Base-by-base conservation (phyloP, 768 basidiomycete species). In the Trametes sanguinea region DNA sequence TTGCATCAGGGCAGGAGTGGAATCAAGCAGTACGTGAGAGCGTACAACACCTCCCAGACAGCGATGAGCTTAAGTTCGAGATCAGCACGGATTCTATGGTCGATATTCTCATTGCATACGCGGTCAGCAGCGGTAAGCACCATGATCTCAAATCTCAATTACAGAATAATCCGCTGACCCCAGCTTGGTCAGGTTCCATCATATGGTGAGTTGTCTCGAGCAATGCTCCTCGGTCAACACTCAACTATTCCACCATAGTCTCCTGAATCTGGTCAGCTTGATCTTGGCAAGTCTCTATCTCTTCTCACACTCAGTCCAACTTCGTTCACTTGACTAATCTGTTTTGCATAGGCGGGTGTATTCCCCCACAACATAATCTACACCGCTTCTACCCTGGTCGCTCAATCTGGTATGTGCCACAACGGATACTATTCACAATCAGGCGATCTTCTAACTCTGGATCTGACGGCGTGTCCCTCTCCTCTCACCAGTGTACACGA, bases 281-380 rank as follows among this genome's bases (percentile, higher is more conserved):
- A 37, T 37, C 5, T 37, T 37, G 35, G 35, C 10, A 37, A 37
- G 35, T 37, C n/a, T 37, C 35, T 37, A 5, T 6, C 6, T 37
- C 35, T 37, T 37, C 35, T 7, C 5, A 13, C 42, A 43, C 42
- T 4, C 42, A 43, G 14, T 37, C 35, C 14, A 16, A 43, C 6
- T n/a, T 43, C 6, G 42, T 43, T 6, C 42, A 43, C 13, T 39
- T 39, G 37, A 39, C 37, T 39, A 39, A 39, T 6, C 13, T 39
- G 37, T 6, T 39, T 39, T 32, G 6, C 37, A 13, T 39, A 55
- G 54, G 44, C 43, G 11, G 30, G 43, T 3, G 9, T 42, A 1
- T 55, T 45, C n/a, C 30, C 30, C 4, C 54, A 35, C 43, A 45
- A 55, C n/a, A 45, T 55, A 29, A 55, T 55, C 4, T 55, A 17